Base-by-base conservation (phyloP, 331 rosid species). In the Malus hybrid region DNA sequence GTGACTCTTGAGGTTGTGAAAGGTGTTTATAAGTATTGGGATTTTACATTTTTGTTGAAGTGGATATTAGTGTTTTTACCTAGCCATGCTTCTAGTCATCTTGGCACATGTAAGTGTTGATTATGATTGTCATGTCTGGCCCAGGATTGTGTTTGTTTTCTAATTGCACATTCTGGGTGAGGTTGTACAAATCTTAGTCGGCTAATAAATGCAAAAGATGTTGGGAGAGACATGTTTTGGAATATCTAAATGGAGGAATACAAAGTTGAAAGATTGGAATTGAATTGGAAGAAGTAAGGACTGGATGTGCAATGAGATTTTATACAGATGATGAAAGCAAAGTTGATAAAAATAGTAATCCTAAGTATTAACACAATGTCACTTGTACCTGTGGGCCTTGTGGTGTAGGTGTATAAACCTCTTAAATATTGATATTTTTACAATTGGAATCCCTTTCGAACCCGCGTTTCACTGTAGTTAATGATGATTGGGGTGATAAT, bases 1-100 rank as follows among this genome's bases (percentile, higher is more conserved):
- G 98, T 93, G 83, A 90, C 98, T 29, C 97, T 93, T 74, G 98
- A 93, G 98, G 98, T 93, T 80, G 81, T 77, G 61, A 52, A 75
- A 13, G 65, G 65, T 77, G 29, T 61, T 82, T 11, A 54, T 75
- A 7, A 1, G 67, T 39, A 9, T 64, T 6, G 46, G 44, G 16
- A 11, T 9, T 16, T 67, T 67, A 29, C 33, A 11, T 11, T 70
- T 5, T 16, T 34, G 27, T 33, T 29, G 29, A 46, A 60, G 42
- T 19, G 67, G 65, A 16, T 55, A 54, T 72, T 71, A 13, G 24
- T 54, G 10, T 63, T 62, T 16, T 32, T 16, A 20, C 22, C 59
- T 13, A 29, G 42, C 33, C 31, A 61, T 10, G 68, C 56, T 60
- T 61, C 1, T 60, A 39, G 29, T 55, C 36, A 31, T 48, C 69